Evolutionary conservation across 179 eudicot genomes (phyloP), one percentile per base, ranked within the genome.

Genomic region (Carnegiea gigantea): DNA sequence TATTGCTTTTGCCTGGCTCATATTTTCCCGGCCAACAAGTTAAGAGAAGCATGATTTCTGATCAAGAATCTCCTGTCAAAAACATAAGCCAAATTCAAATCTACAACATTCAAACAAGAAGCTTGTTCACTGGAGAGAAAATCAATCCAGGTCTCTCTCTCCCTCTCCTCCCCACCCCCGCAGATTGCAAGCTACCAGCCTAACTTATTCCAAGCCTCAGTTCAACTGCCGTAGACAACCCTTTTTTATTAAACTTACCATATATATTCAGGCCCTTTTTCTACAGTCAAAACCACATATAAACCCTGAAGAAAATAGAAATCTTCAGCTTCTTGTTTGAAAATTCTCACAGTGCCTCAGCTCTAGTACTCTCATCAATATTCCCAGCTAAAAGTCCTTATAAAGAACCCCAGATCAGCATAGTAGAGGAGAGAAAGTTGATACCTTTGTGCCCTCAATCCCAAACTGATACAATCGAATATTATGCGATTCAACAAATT

Each of bases 381-480:
- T 9, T 65, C 30, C 71, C 15, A 33, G 1, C 36, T 28, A 65
- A 24, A 10, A 24, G 26, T 46, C 0, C 23, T 6, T 13, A 30
- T 5, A 2, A 15, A 40, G 28, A 7, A 48, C 26, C 14, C 14
- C 9, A 18, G 65, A 43, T 24, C 49, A 4, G 48, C 9, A 2
- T 40, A 77, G 33, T 11, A 13, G 9, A 72, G 33, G 3, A 36
- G 43, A 67, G 51, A 60, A 43, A 65, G 30, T 53, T 62, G 38
- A 74, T 86, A 93, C 97, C 97, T 93, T 93, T 48, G 93, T 93
- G 24, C 97, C 97, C 86, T 93, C 93, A 84, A 93, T 93, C 79
- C 95, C 97, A 79, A 93, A 89, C 74, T 92, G 95, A 84, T 87
- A 89, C 82, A 93, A 89, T 74, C 79, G 76, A 62, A 93, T 88